Evolutionary conservation across 768 basidiomycete species (phyloP).

Genomic region (Trametes villosa): DNA sequence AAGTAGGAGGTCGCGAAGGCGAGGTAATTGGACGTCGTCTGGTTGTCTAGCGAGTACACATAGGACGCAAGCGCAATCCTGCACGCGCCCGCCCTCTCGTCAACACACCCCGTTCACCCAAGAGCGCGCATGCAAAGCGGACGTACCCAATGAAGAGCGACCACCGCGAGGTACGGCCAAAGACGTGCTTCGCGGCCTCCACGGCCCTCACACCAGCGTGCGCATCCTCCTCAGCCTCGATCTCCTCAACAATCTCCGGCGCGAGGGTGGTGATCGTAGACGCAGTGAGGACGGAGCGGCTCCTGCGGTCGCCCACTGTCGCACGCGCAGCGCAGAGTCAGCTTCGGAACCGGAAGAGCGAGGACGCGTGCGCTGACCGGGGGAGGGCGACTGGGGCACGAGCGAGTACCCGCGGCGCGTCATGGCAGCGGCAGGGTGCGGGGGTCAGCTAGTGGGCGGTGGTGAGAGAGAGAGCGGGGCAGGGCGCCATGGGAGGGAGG

Average conservation of each 20-base stretch:
- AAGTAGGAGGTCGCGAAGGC: constrained; percentile 33
- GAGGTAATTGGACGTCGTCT: constrained; percentile 67
- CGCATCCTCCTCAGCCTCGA: constrained; percentile 28
- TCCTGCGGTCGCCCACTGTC: constrained; percentile 6
- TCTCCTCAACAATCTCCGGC: constrained; percentile 16
- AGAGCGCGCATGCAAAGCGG: no score
- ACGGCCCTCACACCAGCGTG: constrained; percentile 30
- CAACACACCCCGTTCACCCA: no score
- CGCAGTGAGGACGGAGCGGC: constrained; percentile 8
- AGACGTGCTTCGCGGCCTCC: constrained; percentile 31
- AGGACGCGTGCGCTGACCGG: constrained; percentile 6
- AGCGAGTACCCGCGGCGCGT: constrained; percentile 15
- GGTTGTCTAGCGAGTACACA: constrained; percentile 75
- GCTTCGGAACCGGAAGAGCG: not conserved
- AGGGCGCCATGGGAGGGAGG: not conserved
- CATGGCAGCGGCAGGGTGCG: not conserved
- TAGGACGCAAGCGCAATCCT: constrained; percentile 68
- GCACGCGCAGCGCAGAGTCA: constrained; percentile 8
- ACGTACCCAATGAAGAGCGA: constrained; percentile 31
- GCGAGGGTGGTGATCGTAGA: constrained; percentile 8
- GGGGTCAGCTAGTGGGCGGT: not conserved
- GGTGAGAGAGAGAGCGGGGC: not conserved
- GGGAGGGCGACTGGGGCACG: constrained; percentile 18
- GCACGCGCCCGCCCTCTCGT: not conserved
- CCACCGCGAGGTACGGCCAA: constrained; percentile 28